Base-by-base conservation (phyloP, 768 basidiomycete species). In the Mycena latifolia region DNA sequence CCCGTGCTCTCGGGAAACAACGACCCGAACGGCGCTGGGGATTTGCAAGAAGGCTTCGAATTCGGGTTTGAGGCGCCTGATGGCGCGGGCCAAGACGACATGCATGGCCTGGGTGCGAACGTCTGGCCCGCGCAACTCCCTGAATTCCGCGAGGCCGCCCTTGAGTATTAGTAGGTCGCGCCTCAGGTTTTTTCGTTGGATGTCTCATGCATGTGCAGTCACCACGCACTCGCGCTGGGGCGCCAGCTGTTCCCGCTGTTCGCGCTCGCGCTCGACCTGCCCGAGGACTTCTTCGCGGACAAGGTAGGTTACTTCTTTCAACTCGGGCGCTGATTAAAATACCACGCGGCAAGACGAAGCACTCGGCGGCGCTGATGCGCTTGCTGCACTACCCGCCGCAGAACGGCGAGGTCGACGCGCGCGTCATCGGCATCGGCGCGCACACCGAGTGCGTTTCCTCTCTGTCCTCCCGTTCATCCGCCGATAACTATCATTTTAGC, bases 11-110 rank as follows among this genome's bases (percentile, higher is more conserved):
- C 89, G 60, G 88, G 86, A 54, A 94, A 94, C 74, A 91, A 89
- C 57, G 86, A 95, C 71, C 89, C 92, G 0, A 82, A 86, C n/a
- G 85, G 86, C 51, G 79, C 85, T n/a, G 95, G 95, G 0, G 96
- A 98, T 74, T 77, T 96, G 58, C 94, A 96, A 73, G 95, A 98
- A 75, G 95, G 92, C 3, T 97, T 96, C 75, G 91, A 95, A 71
- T 84, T 97, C 61, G 93, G 94, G 4, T 90, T 87, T 84, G 92
- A 94, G 73, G 77, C 81, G 27, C 73, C 85, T 0, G 71, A 80
- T 14, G 61, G 18, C n/a, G 50, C 29, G 10, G 8, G 3, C 17
- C 8, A 27, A 71, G 10, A 73, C 73, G 61, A 74, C 54, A 71
- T 77, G 14, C 37, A 39, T 14, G 37, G 37, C 5, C 37, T 39